Evolutionary conservation across 108 stramenopile species (phyloP).

Genomic region (Craspedostauros australis): DNA sequence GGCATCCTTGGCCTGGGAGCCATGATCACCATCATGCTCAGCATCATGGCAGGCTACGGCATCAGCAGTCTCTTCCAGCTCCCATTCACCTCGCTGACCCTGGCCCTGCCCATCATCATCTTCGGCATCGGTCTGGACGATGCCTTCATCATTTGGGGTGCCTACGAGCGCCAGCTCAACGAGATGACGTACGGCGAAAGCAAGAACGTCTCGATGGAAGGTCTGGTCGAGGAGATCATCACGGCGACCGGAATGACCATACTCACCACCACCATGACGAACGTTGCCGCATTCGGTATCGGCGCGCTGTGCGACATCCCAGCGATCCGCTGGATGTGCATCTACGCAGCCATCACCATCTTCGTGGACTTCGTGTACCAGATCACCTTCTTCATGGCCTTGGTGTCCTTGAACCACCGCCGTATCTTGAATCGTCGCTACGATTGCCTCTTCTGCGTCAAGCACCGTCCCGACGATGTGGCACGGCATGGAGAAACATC

Average conservation of each 20-base stretch:
- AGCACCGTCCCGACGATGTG: no score
- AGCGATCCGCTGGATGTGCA: not conserved
- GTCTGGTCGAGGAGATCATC: not conserved
- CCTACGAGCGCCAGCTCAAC: not conserved
- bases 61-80: not conserved
- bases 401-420: not conserved
- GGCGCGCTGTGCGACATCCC: not conserved
- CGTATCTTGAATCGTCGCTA: not conserved
- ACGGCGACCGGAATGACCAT: not conserved
- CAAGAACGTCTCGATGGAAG: not conserved
- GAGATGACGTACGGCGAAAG: no score
- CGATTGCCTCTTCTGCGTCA: not conserved
- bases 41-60: conserved; percentile 8
- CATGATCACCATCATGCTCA: not conserved
- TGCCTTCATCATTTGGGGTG: conserved; percentile 3
- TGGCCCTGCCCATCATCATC: conserved; percentile 2
- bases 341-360: not conserved
- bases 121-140: conserved; percentile 8
- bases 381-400: no score
- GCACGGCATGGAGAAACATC: no score
- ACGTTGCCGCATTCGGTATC: not conserved
- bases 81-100: conserved; percentile 1
- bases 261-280: conserved; percentile 1
- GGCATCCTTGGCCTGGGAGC: conserved; percentile 1
- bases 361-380: conserved; percentile 3